A percentile compares a stretch with the other conserved stretches of the same genome.
Conservation (phyloP, 768 basidiomycete genomes). For the Tremella mesenterica region DNA sequence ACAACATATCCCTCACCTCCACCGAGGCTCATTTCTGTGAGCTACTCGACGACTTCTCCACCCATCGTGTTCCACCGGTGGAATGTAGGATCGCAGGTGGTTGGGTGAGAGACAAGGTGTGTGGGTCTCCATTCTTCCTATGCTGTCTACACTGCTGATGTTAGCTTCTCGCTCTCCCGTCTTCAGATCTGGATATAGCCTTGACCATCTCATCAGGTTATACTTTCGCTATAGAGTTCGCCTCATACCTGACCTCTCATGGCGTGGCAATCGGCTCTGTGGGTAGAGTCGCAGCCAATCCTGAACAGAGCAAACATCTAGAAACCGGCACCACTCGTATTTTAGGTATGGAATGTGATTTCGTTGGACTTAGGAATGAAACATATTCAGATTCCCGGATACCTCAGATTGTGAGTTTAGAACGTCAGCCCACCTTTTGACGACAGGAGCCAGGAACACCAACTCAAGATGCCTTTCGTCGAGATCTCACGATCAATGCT, state of each 20-base stretch:
- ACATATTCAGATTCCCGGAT: slow-evolving; percentile 86
- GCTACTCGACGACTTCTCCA: slow-evolving; percentile 71
- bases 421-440: neutral
- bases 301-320: slow-evolving; percentile 94
- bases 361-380: slow-evolving; percentile 88
- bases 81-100: slow-evolving; percentile 89
- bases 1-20: too few species aligned
- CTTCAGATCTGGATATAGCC: slow-evolving; percentile 90
- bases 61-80: slow-evolving; percentile 51
- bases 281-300: slow-evolving; percentile 81
- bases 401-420: slow-evolving; percentile 64
- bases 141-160: neutral
- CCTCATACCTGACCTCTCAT: slow-evolving; percentile 51
- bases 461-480: slow-evolving; percentile 73
- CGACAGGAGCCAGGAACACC: slow-evolving; percentile 82
- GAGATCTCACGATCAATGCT: slow-evolving; percentile 92
- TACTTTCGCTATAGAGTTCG: slow-evolving; percentile 72
- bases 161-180: slow-evolving; percentile 66
- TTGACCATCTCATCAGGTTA: slow-evolving; percentile 81
- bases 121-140: slow-evolving; percentile 12
- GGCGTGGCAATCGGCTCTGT: slow-evolving; percentile 47
- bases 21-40: slow-evolving; percentile 62
- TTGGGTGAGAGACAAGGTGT: slow-evolving; percentile 97
- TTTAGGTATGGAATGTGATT: slow-evolving; percentile 73
- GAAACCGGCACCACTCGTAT: slow-evolving; percentile 84